These are phyloP conservation scores for Haematococcus sp. DNA, from an alignment of 139 green algal species.

Conservation along the genomic window DNA sequence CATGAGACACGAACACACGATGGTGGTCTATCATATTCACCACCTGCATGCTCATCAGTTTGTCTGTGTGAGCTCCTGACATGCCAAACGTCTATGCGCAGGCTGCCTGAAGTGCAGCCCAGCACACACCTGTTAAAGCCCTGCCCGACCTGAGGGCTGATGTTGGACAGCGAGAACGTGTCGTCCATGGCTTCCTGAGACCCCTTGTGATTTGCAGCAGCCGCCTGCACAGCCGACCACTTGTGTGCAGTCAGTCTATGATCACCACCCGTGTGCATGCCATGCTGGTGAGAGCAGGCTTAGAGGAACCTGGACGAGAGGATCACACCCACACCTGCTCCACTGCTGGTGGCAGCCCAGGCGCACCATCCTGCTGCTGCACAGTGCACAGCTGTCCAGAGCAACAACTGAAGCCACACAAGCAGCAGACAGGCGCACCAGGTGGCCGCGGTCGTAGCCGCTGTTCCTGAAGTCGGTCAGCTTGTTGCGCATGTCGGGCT, in stretches of 20 bases:
- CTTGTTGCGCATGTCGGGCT: slow-evolving; percentile 65
- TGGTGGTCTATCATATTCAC: too few relatives aligned
- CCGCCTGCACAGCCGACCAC: slow-evolving; percentile 55
- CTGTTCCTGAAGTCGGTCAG: slow-evolving; percentile 71
- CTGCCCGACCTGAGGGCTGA: slow-evolving; percentile 53
- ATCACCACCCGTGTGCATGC: neutral
- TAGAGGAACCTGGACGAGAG: too few relatives aligned
- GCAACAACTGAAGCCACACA: too few relatives aligned
- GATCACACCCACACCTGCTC: too few relatives aligned
- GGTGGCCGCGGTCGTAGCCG: slow-evolving; percentile 91
- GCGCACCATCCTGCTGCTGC: neutral
- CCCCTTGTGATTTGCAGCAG: slow-evolving; percentile 80
- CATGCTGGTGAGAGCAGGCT: neutral
- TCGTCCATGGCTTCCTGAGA: slow-evolving; percentile 79
- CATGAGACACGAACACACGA: too few relatives aligned
- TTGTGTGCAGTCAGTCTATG: neutral
- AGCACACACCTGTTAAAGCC: slow-evolving; percentile 31
- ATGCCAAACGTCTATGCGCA: too few relatives aligned
- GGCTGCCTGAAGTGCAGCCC: too few relatives aligned
- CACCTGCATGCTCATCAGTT: too few relatives aligned
- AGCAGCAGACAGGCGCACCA: too few relatives aligned
- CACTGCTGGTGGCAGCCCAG: neutral
- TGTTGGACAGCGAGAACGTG: slow-evolving; percentile 81
- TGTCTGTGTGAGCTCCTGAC: too few relatives aligned
- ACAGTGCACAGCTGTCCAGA: too few relatives aligned